Base-by-base conservation (phyloP, 2,329 filamentous ascomycete genomes). In the Thelonectria blattea region DNA sequence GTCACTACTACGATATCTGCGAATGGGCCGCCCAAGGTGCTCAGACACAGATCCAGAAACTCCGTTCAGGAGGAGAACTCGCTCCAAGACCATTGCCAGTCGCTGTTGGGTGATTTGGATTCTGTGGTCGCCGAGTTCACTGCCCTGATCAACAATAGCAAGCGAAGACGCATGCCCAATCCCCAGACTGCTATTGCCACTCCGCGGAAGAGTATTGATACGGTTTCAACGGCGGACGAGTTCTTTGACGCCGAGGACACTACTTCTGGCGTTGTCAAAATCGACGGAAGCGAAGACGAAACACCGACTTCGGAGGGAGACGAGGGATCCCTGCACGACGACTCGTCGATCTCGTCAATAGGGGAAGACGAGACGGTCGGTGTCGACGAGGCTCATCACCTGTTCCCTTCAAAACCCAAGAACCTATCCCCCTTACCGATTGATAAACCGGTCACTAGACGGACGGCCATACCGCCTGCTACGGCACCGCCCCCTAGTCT, bases 231-330 rank as follows among this genome's bases (percentile, higher is more conserved):
- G 2, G 85, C 85, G 2, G 91, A 96, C 58, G 94, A 98, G 73
- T 99, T 98, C 77, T 99, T 97, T 69, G 95, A 99, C 74, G 95
- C 95, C 1, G 88, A 90, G 70, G 85, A 85, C 67, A 80, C 77
- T 22, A 79, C 79, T 15, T 88, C 89, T 8, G 88, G 91, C 56
- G 81, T 97, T 9, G 81, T 96, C 63, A 88, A 88, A 50, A 94
- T 97, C 53, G 76, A 81, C 61, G 87, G 85, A 47, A 91, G 87
- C 71, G 91, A 91, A 51, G 88, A 89, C 52, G 90, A 91, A 62
- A 82, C 82, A 6, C 80, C 80, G 6, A 78, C 75, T 6, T 86
- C 83, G 17, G 87, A 87, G 51, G 83, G 78, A 11, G 82, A 84
- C 18, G 85, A 87, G 47, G 85, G 72, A 15, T 80, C 79, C 9